A percentile compares a stretch with the other conserved stretches of the same genome.
Conservation (phyloP, 1,139 yeast species). For the Saccharomyces uvarum region DNA sequence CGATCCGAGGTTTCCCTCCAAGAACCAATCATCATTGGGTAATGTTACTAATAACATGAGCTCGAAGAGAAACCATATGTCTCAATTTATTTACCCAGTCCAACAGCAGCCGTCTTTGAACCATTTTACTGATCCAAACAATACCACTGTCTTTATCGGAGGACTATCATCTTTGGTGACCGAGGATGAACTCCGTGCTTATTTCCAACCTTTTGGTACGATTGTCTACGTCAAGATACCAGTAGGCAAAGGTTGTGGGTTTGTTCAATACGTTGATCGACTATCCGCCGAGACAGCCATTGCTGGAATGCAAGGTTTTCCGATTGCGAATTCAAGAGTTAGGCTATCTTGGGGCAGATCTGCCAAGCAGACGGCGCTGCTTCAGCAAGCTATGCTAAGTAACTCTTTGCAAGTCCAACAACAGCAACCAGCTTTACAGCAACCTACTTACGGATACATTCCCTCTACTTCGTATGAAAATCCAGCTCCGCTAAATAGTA, state of each 20-base stretch:
- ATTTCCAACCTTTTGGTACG: slow-evolving; percentile 59
- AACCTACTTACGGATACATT: slow-evolving; percentile 10
- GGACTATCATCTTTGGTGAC: slow-evolving; percentile 54
- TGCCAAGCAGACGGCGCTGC: slow-evolving; percentile 17
- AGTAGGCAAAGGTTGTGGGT: slow-evolving; percentile 65
- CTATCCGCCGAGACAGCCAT: slow-evolving; percentile 69
- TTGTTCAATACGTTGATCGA: slow-evolving; percentile 55
- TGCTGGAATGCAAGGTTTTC: slow-evolving; percentile 64
- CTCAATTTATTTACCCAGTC: slow-evolving; percentile 23
- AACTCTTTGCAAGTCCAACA: slow-evolving; percentile 8
- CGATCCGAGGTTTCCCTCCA: neutral
- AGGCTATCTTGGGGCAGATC: slow-evolving; percentile 66
- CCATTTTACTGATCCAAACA: slow-evolving; percentile 55
- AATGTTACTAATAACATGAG: neutral
- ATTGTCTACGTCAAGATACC: slow-evolving; percentile 63
- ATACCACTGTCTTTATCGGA: slow-evolving; percentile 70
- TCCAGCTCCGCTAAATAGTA: neutral
- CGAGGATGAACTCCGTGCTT: slow-evolving; percentile 50
- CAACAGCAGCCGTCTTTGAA: slow-evolving; percentile 36
- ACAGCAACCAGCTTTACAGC: slow-evolving; percentile 13
- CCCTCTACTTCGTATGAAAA: neutral
- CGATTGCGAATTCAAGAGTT: slow-evolving; percentile 59
- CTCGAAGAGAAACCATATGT: slow-evolving; percentile 1
- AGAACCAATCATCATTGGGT: neutral
- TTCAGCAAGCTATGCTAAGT: slow-evolving; percentile 13